Evolutionary conservation across 768 basidiomycete genomes (phyloP), one percentile per base, ranked within the genome.

Genomic region (Russula sp.): DNA sequence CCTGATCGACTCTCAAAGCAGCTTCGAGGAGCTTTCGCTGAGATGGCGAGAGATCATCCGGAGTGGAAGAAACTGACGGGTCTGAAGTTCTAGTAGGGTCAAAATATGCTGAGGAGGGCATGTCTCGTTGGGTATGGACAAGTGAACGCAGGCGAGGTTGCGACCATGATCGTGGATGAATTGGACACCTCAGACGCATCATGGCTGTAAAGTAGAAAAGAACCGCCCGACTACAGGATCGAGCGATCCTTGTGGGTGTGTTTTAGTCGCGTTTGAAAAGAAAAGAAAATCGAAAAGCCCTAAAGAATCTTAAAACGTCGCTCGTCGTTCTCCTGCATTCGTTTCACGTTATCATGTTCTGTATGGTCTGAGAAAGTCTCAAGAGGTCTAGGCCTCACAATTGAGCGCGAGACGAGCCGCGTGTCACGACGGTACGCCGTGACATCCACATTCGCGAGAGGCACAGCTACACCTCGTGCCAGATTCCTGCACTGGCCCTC

Each of bases 1-100:
- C 95, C 68, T 97, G 94, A 76, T 98, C 95, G 22, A 98, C 91
- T 13, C 95, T 83, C 53, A 98, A 76, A 2, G 89, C 91, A 59
- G 75, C 78, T 65, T 89, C 84, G 57, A 93, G 74, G 10, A 72
- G 71, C 18, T 75, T 63, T 44, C 81, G 78, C 68, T 89, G 83
- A 32, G 74, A 68, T 14, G 71, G 66, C 1, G 83, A 76, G 48
- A 92, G 73, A 68, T 78, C 73, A 2, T 69, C 47, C 8, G 90
- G 88, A 4, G 89, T 85, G n/a, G 80, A 76, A 34, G 77, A 73
- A 18, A 80, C 74, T 4, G 82, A 79, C 18, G 78, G 72, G 56
- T 78, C 73, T 39, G 70, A 69, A 2, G 69, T 57, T 50, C 68
- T 72, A 14, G 72, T 62, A 2, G 77, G 73, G 63, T 81, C 74